A percentile compares a stretch with the other conserved stretches of the same genome.
These are phyloP conservation scores for Leonotis leonurus DNA, from an alignment of 257 asterid species.

Conservation along the genomic window DNA sequence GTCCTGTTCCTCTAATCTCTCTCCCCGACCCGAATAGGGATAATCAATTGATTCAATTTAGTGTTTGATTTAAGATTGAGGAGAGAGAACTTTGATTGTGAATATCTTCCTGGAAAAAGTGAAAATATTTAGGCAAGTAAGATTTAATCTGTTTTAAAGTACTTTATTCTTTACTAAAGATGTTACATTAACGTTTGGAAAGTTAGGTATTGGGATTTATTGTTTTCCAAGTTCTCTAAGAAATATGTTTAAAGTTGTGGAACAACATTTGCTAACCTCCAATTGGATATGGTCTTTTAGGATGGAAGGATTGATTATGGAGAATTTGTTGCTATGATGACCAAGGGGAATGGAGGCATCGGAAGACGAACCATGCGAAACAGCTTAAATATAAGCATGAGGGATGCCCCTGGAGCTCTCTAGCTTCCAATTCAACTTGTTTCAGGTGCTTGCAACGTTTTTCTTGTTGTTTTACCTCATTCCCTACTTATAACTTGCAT, in stretches of 20 bases:
- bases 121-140: no score
- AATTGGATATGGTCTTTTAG: slow-evolving; percentile 17
- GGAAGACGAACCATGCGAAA: slow-evolving; percentile 63
- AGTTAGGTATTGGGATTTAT: no score
- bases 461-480: not conserved
- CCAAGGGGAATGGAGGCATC: slow-evolving; percentile 49
- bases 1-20: no score
- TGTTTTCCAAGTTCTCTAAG: no score
- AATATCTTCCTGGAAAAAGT: no score
- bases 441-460: slow-evolving; percentile 18
- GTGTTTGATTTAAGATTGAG: no score
- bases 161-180: no score
- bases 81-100: no score
- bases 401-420: slow-evolving; percentile 42
- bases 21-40: no score
- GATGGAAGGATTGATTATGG: slow-evolving; percentile 62
- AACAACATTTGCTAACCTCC: slow-evolving; percentile 6
- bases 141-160: no score
- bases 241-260: not conserved
- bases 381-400: slow-evolving; percentile 57
- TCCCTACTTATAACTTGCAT: not conserved
- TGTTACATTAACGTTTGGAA: no score
- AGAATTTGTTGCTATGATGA: slow-evolving; percentile 63
- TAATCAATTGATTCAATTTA: no score
- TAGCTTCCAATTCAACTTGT: slow-evolving; percentile 16